Percentiles rank a stretch among this genome's conserved stretches.
Conservation (phyloP, 805 yeast species). For the Scheffersomyces spartinae region DNA sequence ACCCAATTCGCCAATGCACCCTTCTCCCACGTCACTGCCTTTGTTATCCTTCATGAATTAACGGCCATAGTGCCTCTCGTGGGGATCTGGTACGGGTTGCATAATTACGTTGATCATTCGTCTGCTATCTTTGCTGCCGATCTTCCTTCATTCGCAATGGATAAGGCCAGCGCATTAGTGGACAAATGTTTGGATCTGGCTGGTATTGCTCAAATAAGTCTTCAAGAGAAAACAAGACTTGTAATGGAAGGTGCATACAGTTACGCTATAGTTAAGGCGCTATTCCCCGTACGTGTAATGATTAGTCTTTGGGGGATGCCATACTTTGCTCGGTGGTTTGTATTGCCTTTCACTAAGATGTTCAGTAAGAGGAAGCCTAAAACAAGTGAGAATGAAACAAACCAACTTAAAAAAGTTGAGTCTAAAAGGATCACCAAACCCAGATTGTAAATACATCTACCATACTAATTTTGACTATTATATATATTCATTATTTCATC, state of each 20-base stretch:
- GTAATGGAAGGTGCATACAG: slow-evolving; percentile 68
- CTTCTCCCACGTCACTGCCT: slow-evolving; percentile 48
- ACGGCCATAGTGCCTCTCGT: slow-evolving; percentile 65
- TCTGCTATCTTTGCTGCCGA: slow-evolving; percentile 42
- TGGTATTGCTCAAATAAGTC: too few species aligned
- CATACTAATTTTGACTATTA: slow-evolving; percentile 1
- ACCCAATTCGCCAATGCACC: slow-evolving; percentile 43
- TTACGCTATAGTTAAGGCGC: slow-evolving; percentile 53
- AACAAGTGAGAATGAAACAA: slow-evolving; percentile 1
- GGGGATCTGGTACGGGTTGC: slow-evolving; percentile 56
- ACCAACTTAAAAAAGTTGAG: slow-evolving; percentile 3
- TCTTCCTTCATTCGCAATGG: slow-evolving; percentile 49
- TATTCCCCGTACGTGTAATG: slow-evolving; percentile 42
- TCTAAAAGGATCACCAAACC: slow-evolving; percentile 22
- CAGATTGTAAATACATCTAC: slow-evolving; percentile 12
- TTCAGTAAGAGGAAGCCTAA: slow-evolving; percentile 6
- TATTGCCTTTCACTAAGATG: slow-evolving; percentile 32
- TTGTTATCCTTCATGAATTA: slow-evolving; percentile 59
- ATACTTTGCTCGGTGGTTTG: slow-evolving; percentile 39
- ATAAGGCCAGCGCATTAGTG: slow-evolving; percentile 46
- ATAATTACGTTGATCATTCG: too few species aligned
- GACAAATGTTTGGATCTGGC: slow-evolving; percentile 35
- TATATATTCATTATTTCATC: neutral
- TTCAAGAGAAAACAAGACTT: slow-evolving; percentile 41
- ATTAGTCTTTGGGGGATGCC: slow-evolving; percentile 45